Conservation (phyloP, 2,329 filamentous ascomycete species). For the Chalaropsis ovoidea region DNA sequence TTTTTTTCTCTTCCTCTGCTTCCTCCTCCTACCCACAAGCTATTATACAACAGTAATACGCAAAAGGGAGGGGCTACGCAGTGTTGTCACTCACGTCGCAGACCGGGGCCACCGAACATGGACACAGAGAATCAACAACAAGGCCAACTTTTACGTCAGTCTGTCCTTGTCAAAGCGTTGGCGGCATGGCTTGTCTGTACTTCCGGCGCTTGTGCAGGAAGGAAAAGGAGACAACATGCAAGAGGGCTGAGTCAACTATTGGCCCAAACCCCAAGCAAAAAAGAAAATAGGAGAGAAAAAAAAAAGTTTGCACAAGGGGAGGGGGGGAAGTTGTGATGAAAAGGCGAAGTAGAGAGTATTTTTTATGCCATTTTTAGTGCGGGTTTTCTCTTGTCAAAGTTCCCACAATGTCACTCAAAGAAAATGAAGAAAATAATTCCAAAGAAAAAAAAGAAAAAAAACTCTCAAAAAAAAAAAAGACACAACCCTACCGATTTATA, state of each 20-base stretch:
- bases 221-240: constrained; percentile 10
- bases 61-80: not conserved
- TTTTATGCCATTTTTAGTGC: not conserved
- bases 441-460: too few relatives aligned
- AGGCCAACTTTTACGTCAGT: not conserved
- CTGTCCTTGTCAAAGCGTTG: not conserved
- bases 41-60: not conserved
- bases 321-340: not conserved
- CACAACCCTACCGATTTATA: not conserved
- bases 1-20: not conserved
- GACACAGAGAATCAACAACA: constrained; percentile 9
- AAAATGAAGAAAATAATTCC: not conserved
- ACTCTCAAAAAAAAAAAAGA: not conserved
- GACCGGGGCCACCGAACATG: constrained; percentile 11
- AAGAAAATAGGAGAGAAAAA: constrained; percentile 11
- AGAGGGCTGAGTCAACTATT: constrained; percentile 7
- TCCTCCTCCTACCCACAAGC: not conserved
- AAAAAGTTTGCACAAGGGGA: not conserved
- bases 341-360: not conserved
- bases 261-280: not conserved
- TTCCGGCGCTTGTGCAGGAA: not conserved
- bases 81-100: not conserved
- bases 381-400: not conserved
- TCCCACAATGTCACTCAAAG: not conserved
- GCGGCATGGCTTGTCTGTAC: constrained; percentile 3